Percentiles rank a stretch among this genome's conserved stretches.
These are phyloP conservation scores for Chalciporus pseudorubinellus DNA, from an alignment of 768 basidiomycete species.

Conservation along the genomic window DNA sequence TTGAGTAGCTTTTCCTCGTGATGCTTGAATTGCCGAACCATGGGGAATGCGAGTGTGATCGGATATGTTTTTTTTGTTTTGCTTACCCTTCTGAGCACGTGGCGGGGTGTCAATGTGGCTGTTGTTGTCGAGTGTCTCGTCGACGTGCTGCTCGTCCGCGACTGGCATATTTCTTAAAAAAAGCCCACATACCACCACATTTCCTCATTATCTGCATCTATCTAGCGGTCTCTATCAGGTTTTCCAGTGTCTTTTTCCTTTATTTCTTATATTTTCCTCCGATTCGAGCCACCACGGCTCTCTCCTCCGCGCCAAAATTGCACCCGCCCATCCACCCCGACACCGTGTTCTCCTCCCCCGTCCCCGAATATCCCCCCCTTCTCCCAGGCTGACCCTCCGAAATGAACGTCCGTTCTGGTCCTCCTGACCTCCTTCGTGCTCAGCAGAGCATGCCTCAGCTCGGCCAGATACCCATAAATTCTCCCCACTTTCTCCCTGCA, in stretches of 20 bases:
- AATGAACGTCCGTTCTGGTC: constrained; percentile 49
- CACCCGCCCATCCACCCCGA: background rate
- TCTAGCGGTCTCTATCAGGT: too few species aligned
- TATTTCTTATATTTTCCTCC: background rate
- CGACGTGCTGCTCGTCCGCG: background rate
- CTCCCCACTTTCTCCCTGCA: constrained; percentile 37
- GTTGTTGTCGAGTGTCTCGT: background rate
- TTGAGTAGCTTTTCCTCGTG: constrained; percentile 95
- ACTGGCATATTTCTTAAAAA: background rate
- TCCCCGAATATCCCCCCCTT: background rate
- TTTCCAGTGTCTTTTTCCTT: background rate
- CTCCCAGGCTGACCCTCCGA: background rate
- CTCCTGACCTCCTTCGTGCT: constrained; percentile 44
- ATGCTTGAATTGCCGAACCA: constrained; percentile 93
- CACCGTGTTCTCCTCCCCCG: constrained; percentile 4
- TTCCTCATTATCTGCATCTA: background rate
- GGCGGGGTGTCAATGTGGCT: constrained; percentile 22
- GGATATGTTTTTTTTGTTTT: constrained; percentile 1
- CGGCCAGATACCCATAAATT: constrained; percentile 34
- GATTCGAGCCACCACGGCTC: constrained; percentile 3
- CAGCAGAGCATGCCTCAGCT: constrained; percentile 42
- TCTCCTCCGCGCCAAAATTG: background rate
- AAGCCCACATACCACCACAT: background rate
- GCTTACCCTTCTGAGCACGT: constrained; percentile 23
- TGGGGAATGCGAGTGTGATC: constrained; percentile 21